Evolutionary conservation across 306 rosid species (phyloP), one percentile per base, ranked within the genome.

Genomic region (Trifolium subterraneum): DNA sequence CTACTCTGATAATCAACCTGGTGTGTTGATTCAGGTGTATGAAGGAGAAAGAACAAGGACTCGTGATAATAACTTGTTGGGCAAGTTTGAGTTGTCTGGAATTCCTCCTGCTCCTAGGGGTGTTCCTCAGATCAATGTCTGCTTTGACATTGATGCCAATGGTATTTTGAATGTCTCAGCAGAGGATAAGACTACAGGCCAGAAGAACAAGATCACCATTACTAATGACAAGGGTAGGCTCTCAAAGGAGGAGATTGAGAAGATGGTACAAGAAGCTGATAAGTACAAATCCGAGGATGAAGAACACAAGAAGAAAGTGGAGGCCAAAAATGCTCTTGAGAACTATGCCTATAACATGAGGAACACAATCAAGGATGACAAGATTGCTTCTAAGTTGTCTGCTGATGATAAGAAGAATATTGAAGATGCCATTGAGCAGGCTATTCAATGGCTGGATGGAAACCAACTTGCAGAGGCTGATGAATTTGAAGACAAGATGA

Each of bases 151-250:
- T 4, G 85, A 86, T 14, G 87, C 89, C 0, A 78, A 86, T 3
- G 87, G 89, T 8, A 86, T 86, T 7, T 64, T 84, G 84, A 87
- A 82, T 50, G 91, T 87, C 4, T 80, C 91, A 2, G 91, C 87
- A 0, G 91, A 87, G 80, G 91, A 87, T 79, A 87, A 82, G 63
- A 87, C 88, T 0, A 87, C 88, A 0, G 87, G 91, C 4, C 87
- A 87, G 71, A 87, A 80, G 82, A 87, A 87, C 56, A 84, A 82
- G 84, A 87, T 87, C 13, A 87, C 88, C 23, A 87, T 87, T 9
- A 87, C 88, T 7, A 87, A 84, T 9, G 88, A 87, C 85, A 87
- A 87, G 87, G 91, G 88, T 0, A 78, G 88, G 67, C 81, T 87
- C 1, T 87, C 91, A 0, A 87, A 84, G 76, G 90, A 86, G 7